Base-by-base conservation (phyloP, 192 early-diverging fungal genomes). In the Coemansia sp. region DNA sequence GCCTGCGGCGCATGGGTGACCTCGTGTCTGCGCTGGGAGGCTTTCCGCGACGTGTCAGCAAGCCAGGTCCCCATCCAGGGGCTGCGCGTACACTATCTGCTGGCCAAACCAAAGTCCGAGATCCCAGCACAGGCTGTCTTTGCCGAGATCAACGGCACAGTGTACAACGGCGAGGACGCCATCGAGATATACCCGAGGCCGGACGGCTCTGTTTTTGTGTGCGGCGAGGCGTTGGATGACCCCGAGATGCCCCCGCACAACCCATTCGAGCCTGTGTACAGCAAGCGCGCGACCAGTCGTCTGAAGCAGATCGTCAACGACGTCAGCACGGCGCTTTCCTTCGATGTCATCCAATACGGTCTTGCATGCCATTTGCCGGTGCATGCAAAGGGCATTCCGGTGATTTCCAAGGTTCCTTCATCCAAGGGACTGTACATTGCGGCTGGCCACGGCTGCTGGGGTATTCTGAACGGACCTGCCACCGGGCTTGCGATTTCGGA, bases 121-220 rank as follows among this genome's bases (percentile, higher is more conserved):
- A 30, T 81, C 3, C 74, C 79, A 8, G 73, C 79, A 3, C 79
- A 82, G 51, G 73, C 73, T 3, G 69, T 82, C 40, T 82, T 82
- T 76, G 73, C 74, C 49, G 79, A 82, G 61, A 82, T 82, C 70
- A 82, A 82, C 42, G 79, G 74, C 71, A 82, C 79, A 7, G 73
- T 76, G 40, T 82, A 82, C 64, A 76, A 64, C 32, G 79, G 79
- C 48, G 79, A 82, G 49, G 74, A 82, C 25, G 79, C 79, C 3
- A 82, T 82, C 30, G 79, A 82, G 60, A 82, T 82, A 16, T 82
- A 82, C 25, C 74, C 79, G 20, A 66, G 79, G n/a, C 69, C 69
- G 1, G 74, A 82, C 45, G 79, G 79, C 25, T 76, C 79, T 12
- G 79, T 82, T 14, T 82, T 76, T 76, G 75, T 82, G 7, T 82